Base-by-base conservation (phyloP, 1,139 yeast species). In the Saccharomycopsis hybrid region DNA sequence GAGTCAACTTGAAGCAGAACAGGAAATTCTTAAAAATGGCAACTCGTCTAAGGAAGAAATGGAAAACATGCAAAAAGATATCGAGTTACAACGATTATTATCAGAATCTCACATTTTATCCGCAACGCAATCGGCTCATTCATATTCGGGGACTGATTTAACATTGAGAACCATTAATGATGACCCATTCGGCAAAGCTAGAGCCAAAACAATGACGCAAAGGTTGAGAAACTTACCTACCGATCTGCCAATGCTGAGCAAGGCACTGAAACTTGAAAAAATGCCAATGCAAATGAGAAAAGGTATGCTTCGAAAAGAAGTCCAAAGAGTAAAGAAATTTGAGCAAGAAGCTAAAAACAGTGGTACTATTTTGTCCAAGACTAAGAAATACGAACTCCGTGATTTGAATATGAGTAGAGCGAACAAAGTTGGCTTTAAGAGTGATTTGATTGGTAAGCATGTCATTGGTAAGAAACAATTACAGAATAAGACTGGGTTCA, bases 201-300 rank as follows among this genome's bases (percentile, higher is more conserved):
- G 97, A 51, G 76, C 80, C 51, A 77, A 90, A 57, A 81, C 94
- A 0, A 66, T 90, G 55, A 82, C 83, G 50, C 74, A 82, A 41
- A 73, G 97, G 51, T 70, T 90, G 50, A 70, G 80, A 33, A 68
- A 71, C 29, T 61, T 82, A 5, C 73, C 90, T 0, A 72, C 57
- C 54, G n/a, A 27, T 4, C 18, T 18, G 18, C 29, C 41, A 13
- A 31, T 13, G 68, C 76, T 45, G 53, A 63, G 54, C 41, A 57
- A 67, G 50, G 11, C 44, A 25, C 18, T 18, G 18, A 78, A 69
- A 51, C 67, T 83, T 35, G 95, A 86, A 58, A 85, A 80, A 47
- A 85, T 87, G 78, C 96, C 98, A 11, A 89, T 92, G 90, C 65
- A 76, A 27, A 80, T 88, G 73, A 75, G 97, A 53, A 85, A 85